Evolutionary conservation across 192 early-diverging fungal genomes (phyloP), one percentile per base, ranked within the genome.

Genomic region (Chytriomyces confervae): DNA sequence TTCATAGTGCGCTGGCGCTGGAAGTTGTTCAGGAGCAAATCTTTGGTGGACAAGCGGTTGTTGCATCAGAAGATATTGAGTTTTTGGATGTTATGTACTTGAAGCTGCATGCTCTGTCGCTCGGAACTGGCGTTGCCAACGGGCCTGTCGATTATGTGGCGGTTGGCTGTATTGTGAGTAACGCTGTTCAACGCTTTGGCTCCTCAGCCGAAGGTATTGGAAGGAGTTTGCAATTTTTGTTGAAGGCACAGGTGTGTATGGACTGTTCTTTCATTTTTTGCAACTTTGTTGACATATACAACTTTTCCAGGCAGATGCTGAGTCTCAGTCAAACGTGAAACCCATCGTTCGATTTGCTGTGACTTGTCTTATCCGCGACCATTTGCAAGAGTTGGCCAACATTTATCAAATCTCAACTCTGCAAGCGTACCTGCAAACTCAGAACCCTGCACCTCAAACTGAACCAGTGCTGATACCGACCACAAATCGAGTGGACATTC

Each of bases 111-210:
- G 63, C 43, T 11, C 66, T 57, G 18, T 62, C 63, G 2, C 23
- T 57, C 23, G 8, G 7, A 18, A 13, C 70, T 23, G 48, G 13
- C 8, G 36, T 36, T 36, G 4, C 4, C 36, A 75, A 67, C 61
- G 72, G 72, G 7, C 78, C 78, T 10, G 78, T 61, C 5, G 78
- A 80, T 61, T 75, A 53, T 36, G 70, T 80, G 7, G 62, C 72
- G 7, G 27, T 80, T 18, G 78, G 78, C 47, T n/a, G 36, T 18
- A 5, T 75, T 46, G 8, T 75, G 18, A 11, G 51, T 27, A 2
- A 36, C 29, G 11, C 61, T 18, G 2, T 75, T 6, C 47, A 24
- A 18, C 43, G 64, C 0, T 75, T 50, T 20, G 72, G 72, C 11
- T 3, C 44, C 10, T 7, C 10, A n/a, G 36, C n/a, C 4, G 78